Percentiles rank a stretch among this genome's conserved stretches.
phyloP scores from a whole-genome alignment of 441 rosid species.

The Pelargonium exstipulatum region DNA sequence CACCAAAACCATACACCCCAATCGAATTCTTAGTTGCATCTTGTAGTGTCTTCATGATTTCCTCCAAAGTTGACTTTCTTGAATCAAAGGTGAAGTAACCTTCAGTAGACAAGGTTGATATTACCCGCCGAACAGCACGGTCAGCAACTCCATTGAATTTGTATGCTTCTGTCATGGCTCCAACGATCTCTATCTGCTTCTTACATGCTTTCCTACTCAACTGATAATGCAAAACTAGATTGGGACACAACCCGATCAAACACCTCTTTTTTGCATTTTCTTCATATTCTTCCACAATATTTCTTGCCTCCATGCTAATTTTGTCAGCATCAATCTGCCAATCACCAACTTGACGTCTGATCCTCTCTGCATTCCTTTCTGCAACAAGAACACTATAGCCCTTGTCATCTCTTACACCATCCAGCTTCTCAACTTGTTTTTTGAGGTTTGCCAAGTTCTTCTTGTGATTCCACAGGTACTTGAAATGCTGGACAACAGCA shows the following conservation, averaged over 20 bases:
- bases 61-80: neutral
- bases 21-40: constrained; percentile 6
- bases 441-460: neutral
- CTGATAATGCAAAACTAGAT: neutral
- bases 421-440: neutral
- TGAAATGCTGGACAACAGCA: neutral
- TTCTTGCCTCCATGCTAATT: neutral
- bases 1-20: constrained; percentile 23
- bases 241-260: neutral
- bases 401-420: neutral
- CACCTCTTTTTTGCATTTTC: neutral
- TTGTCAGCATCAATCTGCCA: neutral
- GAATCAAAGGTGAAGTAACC: constrained; percentile 8
- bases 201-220: neutral
- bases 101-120: neutral
- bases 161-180: neutral
- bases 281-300: neutral
- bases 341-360: neutral
- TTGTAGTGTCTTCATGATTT: constrained; percentile 10
- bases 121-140: neutral
- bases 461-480: neutral
- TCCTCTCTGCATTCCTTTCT: neutral
- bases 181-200: neutral
- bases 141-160: constrained; percentile 2
- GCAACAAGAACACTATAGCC: neutral